Percentiles rank a stretch among this genome's conserved stretches.
phyloP scores from a whole-genome alignment of 768 basidiomycete species.

The Trametes coccinea region DNA sequence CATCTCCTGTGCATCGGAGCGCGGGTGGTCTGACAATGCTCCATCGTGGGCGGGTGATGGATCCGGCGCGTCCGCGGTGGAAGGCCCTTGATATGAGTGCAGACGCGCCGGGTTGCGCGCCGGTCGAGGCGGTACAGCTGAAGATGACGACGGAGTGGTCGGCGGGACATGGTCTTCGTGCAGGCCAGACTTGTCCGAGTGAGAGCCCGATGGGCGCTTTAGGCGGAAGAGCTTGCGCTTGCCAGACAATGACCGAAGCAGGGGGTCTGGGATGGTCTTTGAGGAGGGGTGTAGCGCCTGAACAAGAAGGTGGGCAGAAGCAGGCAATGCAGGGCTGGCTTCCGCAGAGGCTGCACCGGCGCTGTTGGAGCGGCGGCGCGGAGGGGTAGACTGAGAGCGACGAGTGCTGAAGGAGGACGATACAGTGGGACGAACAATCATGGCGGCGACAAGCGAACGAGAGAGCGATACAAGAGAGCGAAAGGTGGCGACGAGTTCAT shows the following conservation, averaged over 20 bases:
- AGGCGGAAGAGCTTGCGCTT: slow-evolving; percentile 25
- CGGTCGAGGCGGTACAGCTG: slow-evolving; percentile 20
- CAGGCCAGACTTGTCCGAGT: slow-evolving; percentile 2
- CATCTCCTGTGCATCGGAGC: slow-evolving; percentile 3
- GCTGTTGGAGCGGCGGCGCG: slow-evolving; percentile 20
- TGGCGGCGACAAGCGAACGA: slow-evolving; percentile 4
- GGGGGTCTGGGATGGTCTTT: not conserved
- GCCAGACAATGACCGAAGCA: slow-evolving; percentile 13
- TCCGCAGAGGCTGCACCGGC: slow-evolving; percentile 5
- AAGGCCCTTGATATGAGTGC: not conserved
- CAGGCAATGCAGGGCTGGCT: not conserved
- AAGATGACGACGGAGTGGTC: not conserved
- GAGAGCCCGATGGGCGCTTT: slow-evolving; percentile 24
- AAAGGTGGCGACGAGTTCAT: slow-evolving; percentile 9
- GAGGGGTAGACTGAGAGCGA: slow-evolving; percentile 15
- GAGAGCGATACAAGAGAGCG: not conserved
- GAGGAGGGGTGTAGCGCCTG: slow-evolving; percentile 7
- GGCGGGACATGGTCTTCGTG: not conserved
- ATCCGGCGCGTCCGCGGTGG: not conserved
- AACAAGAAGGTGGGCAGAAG: slow-evolving; percentile 1
- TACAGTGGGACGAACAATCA: slow-evolving; percentile 16
- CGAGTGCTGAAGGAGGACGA: slow-evolving; percentile 1
- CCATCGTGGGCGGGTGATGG: no score
- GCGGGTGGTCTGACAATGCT: not conserved
- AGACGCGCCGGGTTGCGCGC: slow-evolving; percentile 26